These are phyloP conservation scores for Limtongia smithiae DNA, from an alignment of 805 yeast genomes.

Conservation along the genomic window DNA sequence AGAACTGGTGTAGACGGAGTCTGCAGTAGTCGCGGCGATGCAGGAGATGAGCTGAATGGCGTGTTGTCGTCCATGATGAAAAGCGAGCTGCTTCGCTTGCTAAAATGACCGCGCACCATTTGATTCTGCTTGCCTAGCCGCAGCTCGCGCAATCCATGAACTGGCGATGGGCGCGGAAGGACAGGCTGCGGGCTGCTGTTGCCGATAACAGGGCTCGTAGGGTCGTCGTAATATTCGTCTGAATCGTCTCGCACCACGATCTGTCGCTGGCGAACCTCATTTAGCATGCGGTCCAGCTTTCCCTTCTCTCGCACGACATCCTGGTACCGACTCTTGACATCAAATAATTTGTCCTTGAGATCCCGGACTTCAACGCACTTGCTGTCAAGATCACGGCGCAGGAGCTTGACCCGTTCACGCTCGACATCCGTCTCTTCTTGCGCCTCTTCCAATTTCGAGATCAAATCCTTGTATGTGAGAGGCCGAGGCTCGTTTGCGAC, in stretches of 20 bases:
- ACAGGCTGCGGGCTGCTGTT: background rate
- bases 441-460: constrained; percentile 20
- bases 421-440: constrained; percentile 16
- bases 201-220: background rate
- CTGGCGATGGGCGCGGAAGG: background rate
- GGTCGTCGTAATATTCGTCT: constrained; percentile 18
- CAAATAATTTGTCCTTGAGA: constrained; percentile 26
- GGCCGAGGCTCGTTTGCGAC: constrained; percentile 4
- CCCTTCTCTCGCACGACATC: constrained; percentile 21
- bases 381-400: constrained; percentile 22
- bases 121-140: constrained; percentile 26
- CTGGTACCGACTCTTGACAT: constrained; percentile 20
- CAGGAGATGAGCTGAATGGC: background rate
- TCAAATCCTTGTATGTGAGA: constrained; percentile 20
- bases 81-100: constrained; percentile 24
- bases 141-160: constrained; percentile 22
- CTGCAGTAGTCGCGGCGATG: background rate
- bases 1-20: background rate
- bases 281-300: constrained; percentile 21
- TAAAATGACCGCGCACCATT: constrained; percentile 4
- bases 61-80: constrained; percentile 14
- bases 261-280: constrained; percentile 24
- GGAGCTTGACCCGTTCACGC: constrained; percentile 13
- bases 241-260: background rate
- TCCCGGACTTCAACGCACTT: constrained; percentile 26